Evolutionary conservation across 768 basidiomycete genomes (phyloP).

Genomic region (Mycena belliarum): DNA sequence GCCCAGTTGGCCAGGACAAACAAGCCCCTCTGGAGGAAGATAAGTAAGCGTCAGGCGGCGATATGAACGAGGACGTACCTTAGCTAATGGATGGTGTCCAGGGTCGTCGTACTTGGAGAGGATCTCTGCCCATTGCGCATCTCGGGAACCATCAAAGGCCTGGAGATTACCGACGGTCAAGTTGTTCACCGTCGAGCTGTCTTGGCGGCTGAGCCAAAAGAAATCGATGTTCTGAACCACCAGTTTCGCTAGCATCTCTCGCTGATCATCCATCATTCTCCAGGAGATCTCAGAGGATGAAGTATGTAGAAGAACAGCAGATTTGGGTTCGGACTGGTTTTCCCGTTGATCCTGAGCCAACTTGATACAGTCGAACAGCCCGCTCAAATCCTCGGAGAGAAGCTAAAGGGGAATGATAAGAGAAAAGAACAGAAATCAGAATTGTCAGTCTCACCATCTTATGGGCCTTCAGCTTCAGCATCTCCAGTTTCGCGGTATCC

Average conservation of each 20-base stretch:
- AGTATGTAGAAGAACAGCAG: slow-evolving; percentile 78
- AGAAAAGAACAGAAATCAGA: not conserved
- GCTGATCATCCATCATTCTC: slow-evolving; percentile 80
- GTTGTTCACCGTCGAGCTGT: slow-evolving; percentile 82
- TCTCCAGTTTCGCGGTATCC: slow-evolving; percentile 51
- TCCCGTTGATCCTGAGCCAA: slow-evolving; percentile 77
- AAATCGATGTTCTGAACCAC: slow-evolving; percentile 79
- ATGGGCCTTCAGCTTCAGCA: slow-evolving; percentile 71
- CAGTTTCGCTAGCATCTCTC: slow-evolving; percentile 79
- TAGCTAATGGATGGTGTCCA: slow-evolving; percentile 66
- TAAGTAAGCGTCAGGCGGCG: slow-evolving; percentile 7
- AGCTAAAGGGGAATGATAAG: slow-evolving; percentile 27
- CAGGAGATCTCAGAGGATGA: slow-evolving; percentile 88
- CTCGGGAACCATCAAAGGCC: slow-evolving; percentile 82
- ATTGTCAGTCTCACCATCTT: slow-evolving; percentile 25
- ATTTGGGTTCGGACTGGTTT: slow-evolving; percentile 69
- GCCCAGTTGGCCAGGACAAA: slow-evolving; percentile 82
- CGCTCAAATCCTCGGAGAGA: slow-evolving; percentile 75
- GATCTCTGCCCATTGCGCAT: slow-evolving; percentile 87
- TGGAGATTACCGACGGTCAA: slow-evolving; percentile 74
- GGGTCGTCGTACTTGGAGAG: slow-evolving; percentile 76
- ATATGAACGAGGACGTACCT: slow-evolving; percentile 43
- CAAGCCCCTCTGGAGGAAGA: slow-evolving; percentile 53
- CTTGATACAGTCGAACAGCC: slow-evolving; percentile 85
- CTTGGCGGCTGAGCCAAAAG: slow-evolving; percentile 82